phyloP scores from a whole-genome alignment of 78 protist genomes.

The Tieghemostelium lacteum region DNA sequence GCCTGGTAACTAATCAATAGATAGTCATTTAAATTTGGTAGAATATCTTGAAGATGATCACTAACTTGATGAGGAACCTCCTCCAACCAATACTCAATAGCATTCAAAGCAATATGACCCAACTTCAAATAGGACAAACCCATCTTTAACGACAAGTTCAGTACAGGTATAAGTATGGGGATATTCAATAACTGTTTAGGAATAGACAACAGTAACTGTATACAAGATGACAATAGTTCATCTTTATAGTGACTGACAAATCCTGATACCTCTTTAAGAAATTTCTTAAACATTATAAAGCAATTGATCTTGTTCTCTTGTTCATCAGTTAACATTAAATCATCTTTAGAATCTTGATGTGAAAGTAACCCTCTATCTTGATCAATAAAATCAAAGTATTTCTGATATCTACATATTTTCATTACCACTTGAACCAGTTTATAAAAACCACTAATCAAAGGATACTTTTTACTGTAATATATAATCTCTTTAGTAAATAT shows the following conservation, averaged over 20 bases:
- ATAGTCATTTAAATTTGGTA: conserved; percentile 75
- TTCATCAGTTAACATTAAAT: conserved; percentile 4
- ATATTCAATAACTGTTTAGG: conserved; percentile 62
- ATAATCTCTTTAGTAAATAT: conserved; percentile 80
- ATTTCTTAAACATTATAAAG: conserved; percentile 51
- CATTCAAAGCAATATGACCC: conserved; percentile 67
- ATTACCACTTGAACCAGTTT: conserved; percentile 56
- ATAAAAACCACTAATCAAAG: conserved; percentile 80
- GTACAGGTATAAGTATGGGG: conserved; percentile 34
- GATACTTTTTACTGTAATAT: conserved; percentile 34
- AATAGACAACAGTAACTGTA: conserved; percentile 55
- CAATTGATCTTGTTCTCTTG: conserved; percentile 66
- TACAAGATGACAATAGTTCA: conserved; percentile 82
- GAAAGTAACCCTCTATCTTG: background rate
- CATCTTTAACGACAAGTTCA: conserved; percentile 29
- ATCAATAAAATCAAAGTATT: conserved; percentile 42
- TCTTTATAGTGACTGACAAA: conserved; percentile 56
- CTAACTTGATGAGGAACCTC: conserved; percentile 32
- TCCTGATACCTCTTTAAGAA: conserved; percentile 51
- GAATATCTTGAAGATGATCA: conserved; percentile 15
- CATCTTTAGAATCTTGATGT: background rate
- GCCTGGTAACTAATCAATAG: conserved; percentile 12
- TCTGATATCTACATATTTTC: conserved; percentile 28
- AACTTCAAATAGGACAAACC: conserved; percentile 85
- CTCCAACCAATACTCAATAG: conserved; percentile 73